phyloP scores from a whole-genome alignment of 2,329 filamentous ascomycete genomes.

The Botrytis medusae region DNA sequence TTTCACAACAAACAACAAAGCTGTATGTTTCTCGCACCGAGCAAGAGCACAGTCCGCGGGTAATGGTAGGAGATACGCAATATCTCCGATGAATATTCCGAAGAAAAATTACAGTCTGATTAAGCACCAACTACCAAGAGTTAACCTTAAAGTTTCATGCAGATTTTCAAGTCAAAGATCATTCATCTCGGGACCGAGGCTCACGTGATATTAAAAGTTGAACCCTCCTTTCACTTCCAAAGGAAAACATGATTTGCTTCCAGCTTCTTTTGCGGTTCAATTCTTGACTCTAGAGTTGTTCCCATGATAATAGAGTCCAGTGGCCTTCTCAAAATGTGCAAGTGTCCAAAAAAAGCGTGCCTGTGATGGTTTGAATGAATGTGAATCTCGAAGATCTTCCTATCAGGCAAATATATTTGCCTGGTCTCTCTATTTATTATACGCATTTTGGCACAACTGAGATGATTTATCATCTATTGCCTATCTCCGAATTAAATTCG shows the following conservation, averaged over 20 bases:
- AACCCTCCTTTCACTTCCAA: background rate
- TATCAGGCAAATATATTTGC: background rate
- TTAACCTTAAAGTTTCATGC: background rate
- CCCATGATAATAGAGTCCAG: background rate
- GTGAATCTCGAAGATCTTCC: background rate
- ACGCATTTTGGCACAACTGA: background rate
- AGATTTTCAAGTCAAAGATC: background rate
- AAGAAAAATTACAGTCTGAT: background rate
- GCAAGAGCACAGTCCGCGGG: background rate
- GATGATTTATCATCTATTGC: background rate
- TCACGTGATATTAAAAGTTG: background rate
- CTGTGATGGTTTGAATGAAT: background rate
- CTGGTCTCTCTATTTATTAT: background rate
- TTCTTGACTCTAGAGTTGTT: background rate
- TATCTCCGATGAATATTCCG: background rate
- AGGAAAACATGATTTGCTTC: background rate
- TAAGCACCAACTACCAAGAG: background rate
- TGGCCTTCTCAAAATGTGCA: rapidly evolving
- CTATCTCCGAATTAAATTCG: background rate
- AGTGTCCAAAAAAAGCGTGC: no score
- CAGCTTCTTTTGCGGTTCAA: background rate
- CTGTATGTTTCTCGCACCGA: no score
- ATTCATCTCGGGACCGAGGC: background rate
- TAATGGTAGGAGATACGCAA: background rate
- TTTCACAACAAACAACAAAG: background rate